These are phyloP conservation scores for Fraxinus greggii DNA, from an alignment of 305 asterid species.

Conservation along the genomic window DNA sequence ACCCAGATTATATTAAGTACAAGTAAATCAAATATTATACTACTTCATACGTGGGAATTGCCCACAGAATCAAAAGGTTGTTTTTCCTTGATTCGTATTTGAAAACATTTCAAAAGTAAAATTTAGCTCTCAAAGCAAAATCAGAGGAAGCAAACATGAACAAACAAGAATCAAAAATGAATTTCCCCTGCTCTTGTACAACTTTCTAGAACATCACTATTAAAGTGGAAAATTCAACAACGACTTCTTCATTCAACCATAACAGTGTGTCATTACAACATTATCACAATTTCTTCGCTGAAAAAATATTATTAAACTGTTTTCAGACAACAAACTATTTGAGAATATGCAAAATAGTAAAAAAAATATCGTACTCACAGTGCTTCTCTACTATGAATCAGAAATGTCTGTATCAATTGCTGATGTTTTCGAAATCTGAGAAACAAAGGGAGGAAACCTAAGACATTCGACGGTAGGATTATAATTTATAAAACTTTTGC, in stretches of 20 bases:
- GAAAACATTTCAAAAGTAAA: background rate
- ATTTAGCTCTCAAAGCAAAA: constrained; percentile 16
- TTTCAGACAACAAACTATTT: background rate
- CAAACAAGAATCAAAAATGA: constrained; percentile 7
- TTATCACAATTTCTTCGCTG: background rate
- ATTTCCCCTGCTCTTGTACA: constrained; percentile 11
- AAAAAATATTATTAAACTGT: background rate
- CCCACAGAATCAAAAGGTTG: constrained; percentile 18
- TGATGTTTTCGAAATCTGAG: background rate
- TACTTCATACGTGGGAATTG: background rate
- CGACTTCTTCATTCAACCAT: background rate
- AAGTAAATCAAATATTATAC: background rate
- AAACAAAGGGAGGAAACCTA: background rate
- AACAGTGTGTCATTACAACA: background rate
- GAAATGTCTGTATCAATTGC: background rate
- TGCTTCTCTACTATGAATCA: background rate
- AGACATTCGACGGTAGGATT: background rate
- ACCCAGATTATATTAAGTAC: background rate
- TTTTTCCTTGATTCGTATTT: background rate
- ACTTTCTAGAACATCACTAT: constrained; percentile 12
- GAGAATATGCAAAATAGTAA: background rate
- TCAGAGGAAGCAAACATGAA: background rate
- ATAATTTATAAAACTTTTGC: background rate
- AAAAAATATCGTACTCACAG: background rate
- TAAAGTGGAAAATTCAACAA: constrained; percentile 8